Conservation (phyloP, 768 basidiomycete species). For the Suillus discolor region DNA sequence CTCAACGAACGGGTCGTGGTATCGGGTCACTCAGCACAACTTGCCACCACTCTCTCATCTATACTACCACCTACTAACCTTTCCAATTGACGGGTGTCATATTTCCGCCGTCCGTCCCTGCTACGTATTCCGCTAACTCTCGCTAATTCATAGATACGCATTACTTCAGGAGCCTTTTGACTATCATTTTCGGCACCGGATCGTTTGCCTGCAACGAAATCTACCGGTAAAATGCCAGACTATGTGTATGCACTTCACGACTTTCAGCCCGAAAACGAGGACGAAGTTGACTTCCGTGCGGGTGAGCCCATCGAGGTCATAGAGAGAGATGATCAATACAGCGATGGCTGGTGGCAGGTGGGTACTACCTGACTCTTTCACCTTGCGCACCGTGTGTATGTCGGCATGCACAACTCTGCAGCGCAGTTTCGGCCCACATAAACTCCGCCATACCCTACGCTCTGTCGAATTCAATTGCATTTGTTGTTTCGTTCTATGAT, state of each 20-base stretch:
- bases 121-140: background rate
- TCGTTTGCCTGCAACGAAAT: background rate
- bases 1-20: background rate
- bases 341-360: conserved; percentile 96
- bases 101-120: background rate
- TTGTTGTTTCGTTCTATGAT: conserved; percentile 15
- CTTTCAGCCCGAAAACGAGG: conserved; percentile 90
- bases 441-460: conserved; percentile 26
- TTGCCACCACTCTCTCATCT: background rate
- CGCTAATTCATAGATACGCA: background rate
- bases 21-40: background rate
- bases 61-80: background rate
- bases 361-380: conserved; percentile 13
- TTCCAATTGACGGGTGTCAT: background rate
- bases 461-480: conserved; percentile 21
- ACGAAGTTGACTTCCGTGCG: conserved; percentile 84
- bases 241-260: conserved; percentile 89
- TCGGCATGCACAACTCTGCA: conserved; percentile 10
- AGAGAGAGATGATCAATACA: conserved; percentile 91
- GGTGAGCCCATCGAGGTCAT: conserved; percentile 89
- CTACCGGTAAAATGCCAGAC: conserved; percentile 56
- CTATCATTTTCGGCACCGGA: background rate
- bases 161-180: background rate
- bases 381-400: conserved; percentile 13
- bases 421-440: conserved; percentile 3